Conservation (phyloP, 371 early-diverging fungal genomes). For the Mucor sp. region DNA sequence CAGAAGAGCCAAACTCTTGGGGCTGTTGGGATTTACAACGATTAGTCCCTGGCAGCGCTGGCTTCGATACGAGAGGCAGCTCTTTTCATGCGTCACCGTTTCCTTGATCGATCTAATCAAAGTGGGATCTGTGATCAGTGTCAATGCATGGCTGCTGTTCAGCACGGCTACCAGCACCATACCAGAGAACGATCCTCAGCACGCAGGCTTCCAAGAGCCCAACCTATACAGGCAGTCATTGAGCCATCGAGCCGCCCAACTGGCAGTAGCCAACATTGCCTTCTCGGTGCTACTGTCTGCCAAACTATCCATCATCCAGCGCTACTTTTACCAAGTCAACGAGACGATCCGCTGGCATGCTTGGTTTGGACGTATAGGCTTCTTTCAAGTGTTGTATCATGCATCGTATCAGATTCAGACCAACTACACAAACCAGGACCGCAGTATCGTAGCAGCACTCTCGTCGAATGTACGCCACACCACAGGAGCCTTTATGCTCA, state of each 20-base stretch:
- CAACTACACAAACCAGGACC: constrained; percentile 23
- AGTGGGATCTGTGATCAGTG: not conserved
- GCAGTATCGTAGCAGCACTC: constrained; percentile 10
- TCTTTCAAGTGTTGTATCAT: constrained; percentile 31
- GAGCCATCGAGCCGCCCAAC: constrained; percentile 39
- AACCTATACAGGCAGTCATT: constrained; percentile 24
- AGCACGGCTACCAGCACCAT: not conserved
- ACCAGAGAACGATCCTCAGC: not conserved
- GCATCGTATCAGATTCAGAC: constrained; percentile 30
- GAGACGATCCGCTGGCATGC: constrained; percentile 33
- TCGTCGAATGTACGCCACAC: constrained; percentile 28
- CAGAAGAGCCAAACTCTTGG: constrained; percentile 2
- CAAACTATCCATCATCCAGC: constrained; percentile 21
- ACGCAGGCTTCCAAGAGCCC: not conserved
- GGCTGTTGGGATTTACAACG: not conserved
- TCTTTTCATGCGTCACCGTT: not conserved
- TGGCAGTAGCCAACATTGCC: constrained; percentile 35
- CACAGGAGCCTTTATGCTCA: constrained; percentile 27
- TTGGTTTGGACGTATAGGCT: constrained; percentile 36
- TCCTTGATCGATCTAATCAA: not conserved
- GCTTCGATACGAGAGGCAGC: constrained; percentile 5
- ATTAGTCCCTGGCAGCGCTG: not conserved
- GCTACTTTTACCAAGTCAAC: constrained; percentile 11
- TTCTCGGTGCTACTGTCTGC: constrained; percentile 35
- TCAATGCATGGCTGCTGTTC: constrained; percentile 8